phyloP scores from a whole-genome alignment of 768 basidiomycete species.

The Mycena capillaripes region DNA sequence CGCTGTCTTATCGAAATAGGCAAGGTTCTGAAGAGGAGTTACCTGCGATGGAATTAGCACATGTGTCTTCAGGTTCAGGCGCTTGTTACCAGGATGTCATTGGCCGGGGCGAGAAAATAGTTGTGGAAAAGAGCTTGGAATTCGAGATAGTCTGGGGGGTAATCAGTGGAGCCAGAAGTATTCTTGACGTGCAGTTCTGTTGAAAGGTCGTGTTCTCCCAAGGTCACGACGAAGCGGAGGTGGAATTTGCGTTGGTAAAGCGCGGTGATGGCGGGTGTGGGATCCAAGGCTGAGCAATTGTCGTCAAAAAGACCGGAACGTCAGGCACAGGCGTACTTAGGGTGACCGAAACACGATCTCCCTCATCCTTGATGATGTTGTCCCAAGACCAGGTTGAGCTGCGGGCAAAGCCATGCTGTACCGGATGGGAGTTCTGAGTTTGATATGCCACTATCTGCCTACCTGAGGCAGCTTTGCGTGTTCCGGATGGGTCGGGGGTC shows the following conservation, averaged over 20 bases:
- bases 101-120: slow-evolving; percentile 80
- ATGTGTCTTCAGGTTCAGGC: too few relatives aligned
- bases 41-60: too few relatives aligned
- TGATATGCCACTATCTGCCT: neutral
- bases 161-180: slow-evolving; percentile 58
- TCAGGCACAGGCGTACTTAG: slow-evolving; percentile 67
- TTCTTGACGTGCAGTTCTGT: slow-evolving; percentile 90
- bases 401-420: slow-evolving; percentile 92
- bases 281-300: slow-evolving; percentile 67
- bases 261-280: slow-evolving; percentile 68
- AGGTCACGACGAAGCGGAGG: slow-evolving; percentile 86
- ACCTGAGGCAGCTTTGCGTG: slow-evolving; percentile 72
- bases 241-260: slow-evolving; percentile 77
- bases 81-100: slow-evolving; percentile 62
- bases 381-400: slow-evolving; percentile 81
- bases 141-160: slow-evolving; percentile 65
- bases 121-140: slow-evolving; percentile 97
- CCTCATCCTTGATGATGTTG: slow-evolving; percentile 74
- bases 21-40: slow-evolving; percentile 71
- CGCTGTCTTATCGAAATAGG: slow-evolving; percentile 89
- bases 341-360: slow-evolving; percentile 79
- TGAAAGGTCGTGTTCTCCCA: slow-evolving; percentile 79
- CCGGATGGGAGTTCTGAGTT: neutral
- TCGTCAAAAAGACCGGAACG: slow-evolving; percentile 22
- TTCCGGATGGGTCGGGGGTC: slow-evolving; percentile 81